A percentile compares a stretch with the other conserved stretches of the same genome.
These are phyloP conservation scores for Monosporascus sp. DNA, from an alignment of 2,329 filamentous ascomycete species.

Conservation along the genomic window DNA sequence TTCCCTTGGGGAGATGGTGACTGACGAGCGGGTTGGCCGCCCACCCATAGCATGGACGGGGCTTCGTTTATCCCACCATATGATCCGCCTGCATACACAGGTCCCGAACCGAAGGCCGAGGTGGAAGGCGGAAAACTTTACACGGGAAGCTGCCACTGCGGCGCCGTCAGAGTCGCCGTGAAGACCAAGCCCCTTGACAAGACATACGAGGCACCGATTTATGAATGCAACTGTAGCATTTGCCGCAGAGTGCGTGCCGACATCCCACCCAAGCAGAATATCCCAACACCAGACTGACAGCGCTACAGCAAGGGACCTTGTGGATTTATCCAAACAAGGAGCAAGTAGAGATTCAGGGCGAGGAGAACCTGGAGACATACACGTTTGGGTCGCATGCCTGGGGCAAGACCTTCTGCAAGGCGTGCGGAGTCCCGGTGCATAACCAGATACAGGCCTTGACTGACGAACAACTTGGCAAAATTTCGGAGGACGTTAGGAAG, in stretches of 20 bases:
- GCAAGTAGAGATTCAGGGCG: slow-evolving; percentile 35
- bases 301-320: slow-evolving; percentile 32
- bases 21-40: background rate
- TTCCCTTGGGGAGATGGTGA: background rate
- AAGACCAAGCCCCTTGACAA: slow-evolving; percentile 36
- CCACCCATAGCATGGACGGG: slow-evolving; percentile 33
- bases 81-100: slow-evolving; percentile 31
- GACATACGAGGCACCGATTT: slow-evolving; percentile 23
- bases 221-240: slow-evolving; percentile 48
- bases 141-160: slow-evolving; percentile 49
- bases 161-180: slow-evolving; percentile 39
- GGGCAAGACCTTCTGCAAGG: slow-evolving; percentile 42
- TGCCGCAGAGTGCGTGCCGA: slow-evolving; percentile 33
- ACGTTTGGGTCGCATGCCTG: slow-evolving; percentile 25
- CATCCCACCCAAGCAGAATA: background rate
- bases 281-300: background rate
- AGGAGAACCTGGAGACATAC: slow-evolving; percentile 35
- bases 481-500: slow-evolving; percentile 21
- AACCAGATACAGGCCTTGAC: slow-evolving; percentile 25
- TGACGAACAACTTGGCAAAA: slow-evolving; percentile 29
- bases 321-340: slow-evolving; percentile 39
- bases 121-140: slow-evolving; percentile 36
- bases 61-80: slow-evolving; percentile 26
- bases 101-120: slow-evolving; percentile 32
- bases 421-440: slow-evolving; percentile 39